These are phyloP conservation scores for Sapria himalayana DNA, from an alignment of 345 rosid genomes.

Conservation along the genomic window DNA sequence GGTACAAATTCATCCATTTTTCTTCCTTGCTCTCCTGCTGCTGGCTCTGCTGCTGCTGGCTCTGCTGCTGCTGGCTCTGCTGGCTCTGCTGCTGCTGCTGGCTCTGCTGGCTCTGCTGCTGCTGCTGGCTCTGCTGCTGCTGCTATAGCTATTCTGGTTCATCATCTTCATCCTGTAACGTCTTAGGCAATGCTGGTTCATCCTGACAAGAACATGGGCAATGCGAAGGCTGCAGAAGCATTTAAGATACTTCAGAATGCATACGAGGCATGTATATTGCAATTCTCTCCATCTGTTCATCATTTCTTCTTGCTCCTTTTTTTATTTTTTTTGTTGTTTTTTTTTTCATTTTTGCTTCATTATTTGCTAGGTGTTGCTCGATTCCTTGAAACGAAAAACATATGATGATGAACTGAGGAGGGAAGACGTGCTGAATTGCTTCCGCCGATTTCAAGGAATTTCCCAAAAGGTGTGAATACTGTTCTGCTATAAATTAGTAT, in stretches of 20 bases:
- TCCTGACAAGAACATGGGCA: constrained; percentile 97
- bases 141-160: too few species aligned
- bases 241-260: constrained; percentile 98
- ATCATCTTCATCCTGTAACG: too few species aligned
- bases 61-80: too few species aligned
- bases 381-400: constrained; percentile 64
- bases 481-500: neutral
- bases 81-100: too few species aligned
- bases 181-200: constrained; percentile 89
- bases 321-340: neutral
- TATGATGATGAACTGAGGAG: constrained; percentile 80
- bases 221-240: constrained; percentile 97
- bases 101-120: too few species aligned
- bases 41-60: too few species aligned
- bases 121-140: too few species aligned
- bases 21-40: too few species aligned
- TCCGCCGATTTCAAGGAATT: constrained; percentile 53
- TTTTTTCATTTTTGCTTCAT: neutral
- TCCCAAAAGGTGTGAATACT: constrained; percentile 44
- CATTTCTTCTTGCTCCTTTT: too few species aligned
- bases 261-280: constrained; percentile 45
- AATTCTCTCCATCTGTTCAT: too few species aligned
- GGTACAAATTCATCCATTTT: too few species aligned
- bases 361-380: constrained; percentile 46
- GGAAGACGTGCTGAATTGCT: constrained; percentile 71